Conservation (phyloP, 805 yeast genomes). For the Saccharomyces mikatae region DNA sequence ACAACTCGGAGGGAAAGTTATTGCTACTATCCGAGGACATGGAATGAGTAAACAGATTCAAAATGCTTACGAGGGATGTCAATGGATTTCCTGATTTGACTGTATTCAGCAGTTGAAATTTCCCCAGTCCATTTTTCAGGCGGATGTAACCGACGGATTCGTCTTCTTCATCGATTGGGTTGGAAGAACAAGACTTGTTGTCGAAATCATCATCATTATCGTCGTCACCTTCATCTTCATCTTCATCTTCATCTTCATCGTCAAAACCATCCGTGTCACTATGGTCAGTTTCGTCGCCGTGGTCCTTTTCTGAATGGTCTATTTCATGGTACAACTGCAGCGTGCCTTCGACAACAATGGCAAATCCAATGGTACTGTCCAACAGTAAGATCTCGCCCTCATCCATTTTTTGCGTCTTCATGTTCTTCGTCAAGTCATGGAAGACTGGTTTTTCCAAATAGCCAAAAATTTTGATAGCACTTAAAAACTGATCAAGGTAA, state of each 20-base stretch:
- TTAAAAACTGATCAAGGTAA: constrained; percentile 79
- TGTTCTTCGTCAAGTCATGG: constrained; percentile 83
- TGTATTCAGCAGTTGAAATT: constrained; percentile 69
- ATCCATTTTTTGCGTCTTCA: constrained; percentile 79
- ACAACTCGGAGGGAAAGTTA: not conserved
- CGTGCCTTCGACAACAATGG: constrained; percentile 87
- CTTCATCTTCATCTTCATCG: constrained; percentile 2
- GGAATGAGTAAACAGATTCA: constrained; percentile 56
- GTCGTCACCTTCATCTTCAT: constrained; percentile 12
- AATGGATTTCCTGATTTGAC: constrained; percentile 79
- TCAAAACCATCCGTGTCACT: constrained; percentile 1
- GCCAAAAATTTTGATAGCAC: constrained; percentile 90
- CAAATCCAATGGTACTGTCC: constrained; percentile 73
- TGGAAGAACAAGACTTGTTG: constrained; percentile 32
- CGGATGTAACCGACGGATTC: constrained; percentile 14
- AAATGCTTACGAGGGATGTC: constrained; percentile 71
- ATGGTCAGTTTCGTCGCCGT: constrained; percentile 5
- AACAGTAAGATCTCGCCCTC: constrained; percentile 68
- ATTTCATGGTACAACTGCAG: constrained; percentile 68
- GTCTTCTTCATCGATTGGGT: constrained; percentile 3
- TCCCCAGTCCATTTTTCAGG: constrained; percentile 25
- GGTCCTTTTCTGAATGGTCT: constrained; percentile 18
- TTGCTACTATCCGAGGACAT: not conserved
- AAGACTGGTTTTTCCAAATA: constrained; percentile 84
- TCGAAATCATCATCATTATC: constrained; percentile 30